Evolutionary conservation across 805 yeast genomes (phyloP), one percentile per base, ranked within the genome.

Genomic region (Candida endomychidarum): DNA sequence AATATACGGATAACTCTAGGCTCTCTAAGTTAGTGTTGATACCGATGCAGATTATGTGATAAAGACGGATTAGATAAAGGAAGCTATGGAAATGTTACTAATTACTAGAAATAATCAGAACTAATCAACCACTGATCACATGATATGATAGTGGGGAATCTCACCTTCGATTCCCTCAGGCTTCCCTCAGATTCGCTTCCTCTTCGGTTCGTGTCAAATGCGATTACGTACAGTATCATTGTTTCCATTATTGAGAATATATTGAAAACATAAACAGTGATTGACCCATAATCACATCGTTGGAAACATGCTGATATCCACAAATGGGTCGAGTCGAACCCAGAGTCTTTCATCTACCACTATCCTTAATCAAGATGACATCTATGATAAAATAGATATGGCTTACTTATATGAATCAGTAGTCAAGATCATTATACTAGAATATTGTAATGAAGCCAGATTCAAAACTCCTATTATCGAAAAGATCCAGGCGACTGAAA

Each of bases 401-500:
- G 22, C 37, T 18, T 65, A 61, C 21, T 58, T 79, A 3, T 82
- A 83, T 48, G 70, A 70, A 34, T 67, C 74, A 21, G 69, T 81
- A 1, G 52, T 83, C 33, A 78, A 80, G 50, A 58, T 80, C 5
- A 55, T 82, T 2, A 57, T 84, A 9, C 55, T 84, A 14, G 83
- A 79, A 34, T 81, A 83, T 50, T 62, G 75, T 39, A 77, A 73
- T 42, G 87, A 81, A 56, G 86, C 86, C 2, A 59, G 87, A 25
- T 83, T 81, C 60, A 59, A 72, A 37, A 67, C 63, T 11, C 58
- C 60, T 6, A 42, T 49, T 8, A 40, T 47, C 18, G 46, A 41
- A 10, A 38, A 23, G 5, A 15, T 34, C 12, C 3, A 6, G 16
- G 25, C 19, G 4, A 16, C 3, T 9, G 36, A 34, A 5, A 11